Percentiles rank a stretch among this genome's conserved stretches.
phyloP scores from a whole-genome alignment of 306 rosid species.

The Prunus padus region DNA sequence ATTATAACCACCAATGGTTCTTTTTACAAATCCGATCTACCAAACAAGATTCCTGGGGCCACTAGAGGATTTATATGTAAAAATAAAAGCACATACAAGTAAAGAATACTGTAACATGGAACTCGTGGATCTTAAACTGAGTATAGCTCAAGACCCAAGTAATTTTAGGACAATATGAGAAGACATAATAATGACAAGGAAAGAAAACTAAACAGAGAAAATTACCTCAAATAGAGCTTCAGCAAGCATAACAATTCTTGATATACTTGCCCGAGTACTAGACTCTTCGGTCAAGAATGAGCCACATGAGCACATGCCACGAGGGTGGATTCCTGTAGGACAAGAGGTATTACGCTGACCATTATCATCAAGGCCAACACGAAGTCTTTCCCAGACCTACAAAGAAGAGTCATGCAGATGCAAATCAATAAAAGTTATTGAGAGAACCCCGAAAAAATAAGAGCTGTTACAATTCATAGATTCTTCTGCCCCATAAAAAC shows the following conservation, averaged over 20 bases:
- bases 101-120: not conserved
- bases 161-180: not conserved
- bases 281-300: slow-evolving; percentile 70
- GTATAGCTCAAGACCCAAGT: not conserved
- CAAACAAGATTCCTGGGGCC: not conserved
- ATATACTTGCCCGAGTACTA: slow-evolving; percentile 87
- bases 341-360: slow-evolving; percentile 61
- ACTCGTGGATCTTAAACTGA: not conserved
- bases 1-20: not conserved
- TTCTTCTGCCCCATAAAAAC: not conserved
- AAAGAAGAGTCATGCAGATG: slow-evolving; percentile 28
- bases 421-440: slow-evolving; percentile 10
- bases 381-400: slow-evolving; percentile 95
- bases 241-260: slow-evolving; percentile 95
- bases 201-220: slow-evolving; percentile 23
- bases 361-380: slow-evolving; percentile 71
- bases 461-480: not conserved
- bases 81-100: not conserved
- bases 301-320: slow-evolving; percentile 85
- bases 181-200: not conserved
- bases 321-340: slow-evolving; percentile 82
- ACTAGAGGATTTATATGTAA: not conserved
- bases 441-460: not conserved
- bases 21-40: not conserved
- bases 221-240: slow-evolving; percentile 93